These are phyloP conservation scores for Trichoderma asperelloides DNA, from an alignment of 495 filamentous ascomycete genomes.

Conservation along the genomic window DNA sequence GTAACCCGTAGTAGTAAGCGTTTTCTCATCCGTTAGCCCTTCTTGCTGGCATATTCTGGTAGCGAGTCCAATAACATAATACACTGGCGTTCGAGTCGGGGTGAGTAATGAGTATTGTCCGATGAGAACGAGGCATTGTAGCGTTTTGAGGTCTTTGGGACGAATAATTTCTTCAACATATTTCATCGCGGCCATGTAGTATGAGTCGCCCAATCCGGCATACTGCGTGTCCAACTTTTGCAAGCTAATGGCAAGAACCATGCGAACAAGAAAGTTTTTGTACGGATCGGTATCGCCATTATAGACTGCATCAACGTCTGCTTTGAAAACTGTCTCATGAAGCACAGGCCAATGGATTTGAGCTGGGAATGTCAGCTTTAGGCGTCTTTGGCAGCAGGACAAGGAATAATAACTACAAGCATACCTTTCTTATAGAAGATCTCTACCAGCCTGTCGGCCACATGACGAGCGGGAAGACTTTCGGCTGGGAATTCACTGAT, in stretches of 20 bases:
- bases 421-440: slow-evolving; percentile 74
- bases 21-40: slow-evolving; percentile 76
- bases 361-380: slow-evolving; percentile 36
- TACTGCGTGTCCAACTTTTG: slow-evolving; percentile 74
- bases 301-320: slow-evolving; percentile 72
- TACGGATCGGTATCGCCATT: slow-evolving; percentile 64
- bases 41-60: slow-evolving; percentile 79
- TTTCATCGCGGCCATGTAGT: slow-evolving; percentile 78
- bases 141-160: slow-evolving; percentile 71
- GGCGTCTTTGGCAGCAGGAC: too few species aligned
- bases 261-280: slow-evolving; percentile 74
- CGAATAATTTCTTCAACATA: slow-evolving; percentile 69
- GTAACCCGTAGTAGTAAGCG: slow-evolving; percentile 50
- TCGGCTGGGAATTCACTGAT: slow-evolving; percentile 65
- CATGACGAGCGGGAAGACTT: slow-evolving; percentile 53
- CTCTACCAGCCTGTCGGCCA: slow-evolving; percentile 66
- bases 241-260: slow-evolving; percentile 87
- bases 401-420: slow-evolving; percentile 15
- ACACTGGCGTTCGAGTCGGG: slow-evolving; percentile 78
- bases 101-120: slow-evolving; percentile 87
- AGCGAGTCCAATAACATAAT: slow-evolving; percentile 82
- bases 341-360: slow-evolving; percentile 78
- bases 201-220: slow-evolving; percentile 80
- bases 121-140: slow-evolving; percentile 85
- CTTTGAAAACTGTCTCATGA: slow-evolving; percentile 70